phyloP scores from a whole-genome alignment of 2,329 filamentous ascomycete species.

The Monilinia fructigena region DNA sequence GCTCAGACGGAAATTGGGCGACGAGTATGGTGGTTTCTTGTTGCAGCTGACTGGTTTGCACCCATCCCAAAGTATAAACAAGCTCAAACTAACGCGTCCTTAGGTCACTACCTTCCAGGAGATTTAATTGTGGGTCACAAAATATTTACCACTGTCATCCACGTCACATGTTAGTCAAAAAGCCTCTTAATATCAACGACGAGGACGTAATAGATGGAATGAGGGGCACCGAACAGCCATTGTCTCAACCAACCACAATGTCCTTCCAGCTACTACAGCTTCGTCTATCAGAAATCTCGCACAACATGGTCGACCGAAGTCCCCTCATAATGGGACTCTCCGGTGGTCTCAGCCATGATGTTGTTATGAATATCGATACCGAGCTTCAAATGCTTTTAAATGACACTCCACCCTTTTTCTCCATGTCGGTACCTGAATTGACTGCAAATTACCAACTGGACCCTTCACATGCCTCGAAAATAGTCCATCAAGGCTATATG shows the following conservation, averaged over 20 bases:
- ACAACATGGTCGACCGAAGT: constrained; percentile 40
- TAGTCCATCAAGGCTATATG: constrained; percentile 33
- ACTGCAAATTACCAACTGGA: no score
- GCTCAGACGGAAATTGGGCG: no score
- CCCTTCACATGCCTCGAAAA: no score
- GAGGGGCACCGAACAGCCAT: constrained; percentile 24
- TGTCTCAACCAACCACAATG: constrained; percentile 40
- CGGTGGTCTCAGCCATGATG: constrained; percentile 31
- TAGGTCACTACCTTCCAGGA: constrained; percentile 36
- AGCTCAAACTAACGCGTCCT: constrained; percentile 5
- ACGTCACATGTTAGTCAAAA: constrained; percentile 42
- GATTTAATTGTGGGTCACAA: constrained; percentile 37
- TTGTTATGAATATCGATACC: constrained; percentile 24
- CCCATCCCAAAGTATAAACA: not conserved
- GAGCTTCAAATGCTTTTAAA: no score
- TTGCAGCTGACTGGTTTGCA: no score
- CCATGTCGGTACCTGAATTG: no score
- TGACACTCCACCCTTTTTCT: no score
- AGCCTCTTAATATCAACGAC: constrained; percentile 42
- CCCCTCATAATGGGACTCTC: constrained; percentile 29
- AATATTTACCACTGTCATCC: constrained; percentile 41
- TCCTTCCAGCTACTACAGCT: constrained; percentile 43
- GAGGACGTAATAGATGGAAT: constrained; percentile 41
- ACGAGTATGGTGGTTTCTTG: no score
- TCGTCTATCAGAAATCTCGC: constrained; percentile 42